A percentile compares a stretch with the other conserved stretches of the same genome.
Conservation (phyloP, 129 eudicot genomes). For the Heracleum sosnowskyi region DNA sequence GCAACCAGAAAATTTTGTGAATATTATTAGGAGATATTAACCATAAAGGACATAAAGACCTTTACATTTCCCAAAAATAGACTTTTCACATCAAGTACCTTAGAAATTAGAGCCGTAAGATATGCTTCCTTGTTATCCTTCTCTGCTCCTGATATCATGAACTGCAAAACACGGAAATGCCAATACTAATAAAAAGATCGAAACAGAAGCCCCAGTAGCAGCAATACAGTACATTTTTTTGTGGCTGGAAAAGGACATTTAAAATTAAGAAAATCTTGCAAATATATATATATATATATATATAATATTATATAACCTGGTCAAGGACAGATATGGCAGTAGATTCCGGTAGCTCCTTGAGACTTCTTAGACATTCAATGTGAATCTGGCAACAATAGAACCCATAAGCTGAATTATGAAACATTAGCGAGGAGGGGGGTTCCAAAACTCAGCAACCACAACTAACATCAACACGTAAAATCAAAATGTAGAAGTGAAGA, state of each 20-base stretch:
- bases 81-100: slow-evolving; percentile 25
- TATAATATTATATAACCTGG: slow-evolving; percentile 55
- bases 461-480: background rate
- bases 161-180: slow-evolving; percentile 28
- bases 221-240: background rate
- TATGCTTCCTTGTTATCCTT: slow-evolving; percentile 59
- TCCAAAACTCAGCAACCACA: background rate
- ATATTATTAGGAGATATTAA: background rate
- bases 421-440: background rate
- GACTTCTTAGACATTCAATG: slow-evolving; percentile 43
- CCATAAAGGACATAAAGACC: slow-evolving; percentile 1
- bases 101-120: slow-evolving; percentile 52
- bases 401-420: background rate
- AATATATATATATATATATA: no score
- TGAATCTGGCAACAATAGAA: slow-evolving; percentile 50
- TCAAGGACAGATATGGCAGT: slow-evolving; percentile 78
- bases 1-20: slow-evolving; percentile 9
- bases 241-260: background rate
- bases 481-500: background rate
- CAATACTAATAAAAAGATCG: slow-evolving; percentile 9
- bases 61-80: background rate
- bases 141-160: slow-evolving; percentile 80
- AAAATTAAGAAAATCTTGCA: background rate
- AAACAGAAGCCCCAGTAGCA: background rate
- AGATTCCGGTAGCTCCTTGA: slow-evolving; percentile 67